A percentile compares a stretch with the other conserved stretches of the same genome.
These are phyloP conservation scores for Acephala macrosclerotiorum DNA, from an alignment of 2,329 filamentous ascomycete species.

Conservation along the genomic window DNA sequence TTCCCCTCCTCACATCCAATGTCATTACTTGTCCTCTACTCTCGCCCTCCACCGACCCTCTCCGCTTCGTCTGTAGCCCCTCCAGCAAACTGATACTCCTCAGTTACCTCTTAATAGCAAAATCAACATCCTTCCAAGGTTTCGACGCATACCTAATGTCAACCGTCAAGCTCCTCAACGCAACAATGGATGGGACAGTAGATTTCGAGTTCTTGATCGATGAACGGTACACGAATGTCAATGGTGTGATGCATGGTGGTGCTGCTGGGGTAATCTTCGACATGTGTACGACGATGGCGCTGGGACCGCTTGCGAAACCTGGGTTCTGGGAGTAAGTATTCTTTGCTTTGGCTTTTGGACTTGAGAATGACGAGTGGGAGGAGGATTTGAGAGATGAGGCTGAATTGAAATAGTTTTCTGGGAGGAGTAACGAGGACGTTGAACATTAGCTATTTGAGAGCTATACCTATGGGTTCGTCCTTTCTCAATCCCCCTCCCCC, in stretches of 20 bases:
- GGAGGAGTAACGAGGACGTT: conserved; percentile 57
- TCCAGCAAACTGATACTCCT: conserved; percentile 5
- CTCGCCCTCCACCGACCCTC: neutral
- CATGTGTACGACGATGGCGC: conserved; percentile 57
- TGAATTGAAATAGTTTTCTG: conserved; percentile 46
- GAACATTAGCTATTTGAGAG: conserved; percentile 59
- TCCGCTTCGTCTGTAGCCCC: neutral
- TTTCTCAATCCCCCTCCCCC: neutral
- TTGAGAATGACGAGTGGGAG: neutral
- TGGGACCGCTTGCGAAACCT: conserved; percentile 55
- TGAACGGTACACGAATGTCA: conserved; percentile 53
- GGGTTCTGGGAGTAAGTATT: conserved; percentile 55
- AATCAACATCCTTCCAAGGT: conserved; percentile 23
- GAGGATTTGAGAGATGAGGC: neutral
- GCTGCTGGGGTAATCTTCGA: conserved; percentile 62
- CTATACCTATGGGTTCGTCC: conserved; percentile 52
- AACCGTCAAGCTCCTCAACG: conserved; percentile 41
- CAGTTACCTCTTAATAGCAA: conserved; percentile 38
- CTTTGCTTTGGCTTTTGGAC: neutral
- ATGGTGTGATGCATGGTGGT: conserved; percentile 59
- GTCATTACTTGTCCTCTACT: neutral
- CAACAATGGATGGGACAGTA: conserved; percentile 43
- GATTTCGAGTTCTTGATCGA: conserved; percentile 54
- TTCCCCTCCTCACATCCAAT: neutral
- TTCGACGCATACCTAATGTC: conserved; percentile 40